phyloP scores from a whole-genome alignment of 257 asterid genomes.

The Mitragyna speciosa region DNA sequence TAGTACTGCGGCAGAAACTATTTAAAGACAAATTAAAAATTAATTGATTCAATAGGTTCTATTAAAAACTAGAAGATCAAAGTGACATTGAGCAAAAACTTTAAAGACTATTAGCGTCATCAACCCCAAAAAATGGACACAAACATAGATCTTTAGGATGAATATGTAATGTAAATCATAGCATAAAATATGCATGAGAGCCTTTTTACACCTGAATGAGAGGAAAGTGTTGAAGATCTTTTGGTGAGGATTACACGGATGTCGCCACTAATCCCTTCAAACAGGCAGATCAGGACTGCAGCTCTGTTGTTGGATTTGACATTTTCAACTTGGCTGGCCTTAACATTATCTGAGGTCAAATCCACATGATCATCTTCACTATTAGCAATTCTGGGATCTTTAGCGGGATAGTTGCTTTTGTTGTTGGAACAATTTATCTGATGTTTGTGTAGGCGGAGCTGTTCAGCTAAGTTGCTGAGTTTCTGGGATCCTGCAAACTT shows the following conservation, averaged over 20 bases:
- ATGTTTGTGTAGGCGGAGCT: slow-evolving; percentile 39
- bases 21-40: no score
- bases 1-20: no score
- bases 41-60: no score
- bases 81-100: no score
- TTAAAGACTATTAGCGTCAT: no score
- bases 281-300: slow-evolving; percentile 75
- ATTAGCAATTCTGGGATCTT: slow-evolving; percentile 14
- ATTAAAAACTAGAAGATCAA: no score
- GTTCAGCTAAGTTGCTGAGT: slow-evolving; percentile 40
- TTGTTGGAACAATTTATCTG: neutral
- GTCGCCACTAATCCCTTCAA: slow-evolving; percentile 52
- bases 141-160: neutral
- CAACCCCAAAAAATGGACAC: neutral
- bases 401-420: neutral
- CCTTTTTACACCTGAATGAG: slow-evolving; percentile 56
- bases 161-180: neutral
- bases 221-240: slow-evolving; percentile 62
- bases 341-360: slow-evolving; percentile 7
- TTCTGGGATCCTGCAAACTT: slow-evolving; percentile 35
- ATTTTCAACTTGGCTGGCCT: slow-evolving; percentile 10
- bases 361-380: neutral
- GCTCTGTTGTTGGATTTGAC: slow-evolving; percentile 37
- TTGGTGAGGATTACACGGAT: slow-evolving; percentile 76
- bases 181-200: neutral